Conservation (phyloP, 306 rosid species). For the Lathyrus oleraceus region DNA sequence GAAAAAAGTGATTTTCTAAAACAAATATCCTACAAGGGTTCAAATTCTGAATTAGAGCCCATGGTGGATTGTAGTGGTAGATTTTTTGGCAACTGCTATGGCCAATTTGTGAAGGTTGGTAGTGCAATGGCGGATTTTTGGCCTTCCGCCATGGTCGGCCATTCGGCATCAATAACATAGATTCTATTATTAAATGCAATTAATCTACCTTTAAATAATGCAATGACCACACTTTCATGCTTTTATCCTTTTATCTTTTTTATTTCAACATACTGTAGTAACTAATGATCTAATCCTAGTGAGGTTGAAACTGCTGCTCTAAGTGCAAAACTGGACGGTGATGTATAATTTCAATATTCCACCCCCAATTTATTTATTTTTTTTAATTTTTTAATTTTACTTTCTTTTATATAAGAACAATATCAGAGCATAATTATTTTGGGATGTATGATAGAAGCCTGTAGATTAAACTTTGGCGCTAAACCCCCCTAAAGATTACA, state of each 20-base stretch:
- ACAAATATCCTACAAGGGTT: neutral
- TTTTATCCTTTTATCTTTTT: neutral
- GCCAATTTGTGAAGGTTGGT: neutral
- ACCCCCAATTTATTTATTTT: too few species aligned
- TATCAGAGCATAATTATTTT: neutral
- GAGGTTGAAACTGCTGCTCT: neutral
- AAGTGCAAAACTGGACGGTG: conserved; percentile 7
- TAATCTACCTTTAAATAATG: neutral
- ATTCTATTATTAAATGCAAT: neutral
- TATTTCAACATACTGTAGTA: neutral
- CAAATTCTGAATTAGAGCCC: neutral
- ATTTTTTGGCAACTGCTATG: neutral
- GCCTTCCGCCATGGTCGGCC: neutral
- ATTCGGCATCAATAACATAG: neutral
- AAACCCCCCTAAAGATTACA: neutral
- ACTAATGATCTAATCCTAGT: neutral
- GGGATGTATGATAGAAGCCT: neutral
- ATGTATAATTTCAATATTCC: neutral
- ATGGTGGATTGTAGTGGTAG: neutral
- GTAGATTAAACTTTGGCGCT: neutral
- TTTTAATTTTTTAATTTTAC: too few species aligned
- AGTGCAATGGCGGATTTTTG: neutral
- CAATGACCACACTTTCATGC: neutral
- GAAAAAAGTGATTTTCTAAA: neutral
- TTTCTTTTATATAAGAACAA: neutral